Evolutionary conservation across 768 basidiomycete genomes (phyloP).

Genomic region (Cystofilobasidium ferigula): DNA sequence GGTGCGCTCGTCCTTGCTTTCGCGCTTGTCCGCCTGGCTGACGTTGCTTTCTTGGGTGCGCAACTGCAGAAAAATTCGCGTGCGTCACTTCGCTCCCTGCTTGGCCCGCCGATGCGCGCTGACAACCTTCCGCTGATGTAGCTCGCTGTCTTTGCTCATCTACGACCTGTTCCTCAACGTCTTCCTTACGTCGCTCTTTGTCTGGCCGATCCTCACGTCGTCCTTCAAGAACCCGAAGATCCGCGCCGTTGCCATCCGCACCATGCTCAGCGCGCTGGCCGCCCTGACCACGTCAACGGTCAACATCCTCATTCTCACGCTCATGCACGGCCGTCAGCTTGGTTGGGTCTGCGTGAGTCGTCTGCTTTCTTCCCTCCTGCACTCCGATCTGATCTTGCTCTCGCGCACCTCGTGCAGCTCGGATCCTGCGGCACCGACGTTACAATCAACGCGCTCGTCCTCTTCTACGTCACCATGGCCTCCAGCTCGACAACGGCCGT

Average conservation of each 20-base stretch:
- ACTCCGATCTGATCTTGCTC: neutral
- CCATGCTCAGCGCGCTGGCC: slow-evolving; percentile 12
- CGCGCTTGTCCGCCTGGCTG: no score
- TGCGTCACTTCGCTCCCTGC: neutral
- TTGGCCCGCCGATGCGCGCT: neutral
- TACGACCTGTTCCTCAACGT: slow-evolving; percentile 26
- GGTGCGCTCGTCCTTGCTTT: no score
- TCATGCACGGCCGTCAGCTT: slow-evolving; percentile 30
- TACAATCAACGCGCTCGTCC: slow-evolving; percentile 44
- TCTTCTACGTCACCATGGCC: slow-evolving; percentile 44
- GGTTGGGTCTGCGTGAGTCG: slow-evolving; percentile 29
- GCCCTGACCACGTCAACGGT: slow-evolving; percentile 30
- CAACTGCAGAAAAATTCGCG: slow-evolving; percentile 16
- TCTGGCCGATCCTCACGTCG: slow-evolving; percentile 21
- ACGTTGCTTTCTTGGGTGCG: no score
- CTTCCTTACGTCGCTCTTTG: slow-evolving; percentile 24
- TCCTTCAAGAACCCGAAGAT: slow-evolving; percentile 23
- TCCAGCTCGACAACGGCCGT: neutral
- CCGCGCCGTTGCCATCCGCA: slow-evolving; percentile 13
- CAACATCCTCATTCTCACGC: slow-evolving; percentile 29
- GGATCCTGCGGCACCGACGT: slow-evolving; percentile 37
- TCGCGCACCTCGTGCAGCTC: neutral
- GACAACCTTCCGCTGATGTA: no score
- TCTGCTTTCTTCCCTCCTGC: slow-evolving; percentile 22
- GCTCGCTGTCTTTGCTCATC: slow-evolving; percentile 15